Conservation (phyloP, 257 asterid species). For the Orobanche coerulescens region DNA sequence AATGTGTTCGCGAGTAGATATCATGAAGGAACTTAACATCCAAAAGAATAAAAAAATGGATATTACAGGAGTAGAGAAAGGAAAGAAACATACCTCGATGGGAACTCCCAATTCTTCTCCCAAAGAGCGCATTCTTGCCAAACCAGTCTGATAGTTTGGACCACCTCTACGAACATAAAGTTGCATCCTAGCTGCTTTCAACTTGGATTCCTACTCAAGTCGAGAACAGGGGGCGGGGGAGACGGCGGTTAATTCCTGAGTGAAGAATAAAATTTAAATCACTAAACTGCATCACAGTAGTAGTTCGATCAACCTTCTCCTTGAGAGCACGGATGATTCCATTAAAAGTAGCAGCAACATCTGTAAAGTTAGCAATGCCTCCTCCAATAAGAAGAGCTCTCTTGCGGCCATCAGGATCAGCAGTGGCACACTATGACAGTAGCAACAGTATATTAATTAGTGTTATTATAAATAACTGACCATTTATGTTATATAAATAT, state of each 20-base stretch:
- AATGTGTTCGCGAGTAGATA: not conserved
- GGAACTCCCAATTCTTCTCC: slow-evolving; percentile 78
- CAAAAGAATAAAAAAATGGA: not conserved
- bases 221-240: not conserved
- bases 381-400: slow-evolving; percentile 86
- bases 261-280: not conserved
- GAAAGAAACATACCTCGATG: slow-evolving; percentile 48
- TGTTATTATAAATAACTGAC: too few relatives aligned
- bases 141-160: slow-evolving; percentile 74
- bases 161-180: slow-evolving; percentile 78
- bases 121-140: slow-evolving; percentile 63
- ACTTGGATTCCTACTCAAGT: slow-evolving; percentile 53
- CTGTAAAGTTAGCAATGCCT: slow-evolving; percentile 84
- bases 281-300: not conserved
- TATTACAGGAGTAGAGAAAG: not conserved
- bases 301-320: slow-evolving; percentile 54
- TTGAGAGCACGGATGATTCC: slow-evolving; percentile 76
- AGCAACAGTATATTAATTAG: slow-evolving; percentile 16
- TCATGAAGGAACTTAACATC: not conserved
- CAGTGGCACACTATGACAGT: slow-evolving; percentile 61
- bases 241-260: slow-evolving; percentile 2
- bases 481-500: too few relatives aligned
- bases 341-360: slow-evolving; percentile 80
- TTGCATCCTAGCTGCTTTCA: slow-evolving; percentile 74
- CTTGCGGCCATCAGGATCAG: slow-evolving; percentile 75